Evolutionary conservation across 179 eudicot species (phyloP).

Genomic region (Spinacia oleracea): DNA sequence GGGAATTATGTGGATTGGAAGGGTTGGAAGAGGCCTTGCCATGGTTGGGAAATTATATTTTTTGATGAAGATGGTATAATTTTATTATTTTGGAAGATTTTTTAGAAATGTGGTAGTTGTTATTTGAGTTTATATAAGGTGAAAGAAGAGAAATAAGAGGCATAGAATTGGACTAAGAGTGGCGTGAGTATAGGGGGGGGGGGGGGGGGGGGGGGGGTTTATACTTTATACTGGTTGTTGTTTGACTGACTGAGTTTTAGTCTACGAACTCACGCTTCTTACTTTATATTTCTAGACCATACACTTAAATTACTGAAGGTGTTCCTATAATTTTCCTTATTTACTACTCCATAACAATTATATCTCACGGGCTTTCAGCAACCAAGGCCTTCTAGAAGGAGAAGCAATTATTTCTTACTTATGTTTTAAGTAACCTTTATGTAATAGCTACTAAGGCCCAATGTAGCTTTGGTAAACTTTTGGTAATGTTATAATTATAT

Average conservation of each 20-base stretch:
- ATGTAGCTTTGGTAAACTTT: too few species aligned
- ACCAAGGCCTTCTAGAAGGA: too few species aligned
- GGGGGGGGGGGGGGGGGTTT: too few species aligned
- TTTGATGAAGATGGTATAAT: background rate
- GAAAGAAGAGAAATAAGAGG: too few species aligned
- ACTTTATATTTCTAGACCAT: background rate
- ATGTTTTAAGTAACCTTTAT: too few species aligned
- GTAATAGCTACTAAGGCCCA: too few species aligned
- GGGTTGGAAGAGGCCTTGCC: constrained; percentile 27
- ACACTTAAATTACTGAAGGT: background rate
- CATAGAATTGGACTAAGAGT: background rate
- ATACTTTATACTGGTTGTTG: background rate
- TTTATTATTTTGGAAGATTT: background rate
- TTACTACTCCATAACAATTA: background rate
- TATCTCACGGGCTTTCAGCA: background rate
- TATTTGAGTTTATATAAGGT: background rate
- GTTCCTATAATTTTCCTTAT: background rate
- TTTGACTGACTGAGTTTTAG: constrained; percentile 13
- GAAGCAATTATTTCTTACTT: too few species aligned
- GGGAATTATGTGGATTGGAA: constrained; percentile 20
- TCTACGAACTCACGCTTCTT: constrained; percentile 8
- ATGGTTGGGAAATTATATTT: background rate
- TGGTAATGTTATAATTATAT: too few species aligned
- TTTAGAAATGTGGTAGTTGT: background rate
- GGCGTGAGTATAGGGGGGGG: constrained; percentile 14